Conservation (phyloP, 257 asterid genomes). For the Fraxinus cuspidata region DNA sequence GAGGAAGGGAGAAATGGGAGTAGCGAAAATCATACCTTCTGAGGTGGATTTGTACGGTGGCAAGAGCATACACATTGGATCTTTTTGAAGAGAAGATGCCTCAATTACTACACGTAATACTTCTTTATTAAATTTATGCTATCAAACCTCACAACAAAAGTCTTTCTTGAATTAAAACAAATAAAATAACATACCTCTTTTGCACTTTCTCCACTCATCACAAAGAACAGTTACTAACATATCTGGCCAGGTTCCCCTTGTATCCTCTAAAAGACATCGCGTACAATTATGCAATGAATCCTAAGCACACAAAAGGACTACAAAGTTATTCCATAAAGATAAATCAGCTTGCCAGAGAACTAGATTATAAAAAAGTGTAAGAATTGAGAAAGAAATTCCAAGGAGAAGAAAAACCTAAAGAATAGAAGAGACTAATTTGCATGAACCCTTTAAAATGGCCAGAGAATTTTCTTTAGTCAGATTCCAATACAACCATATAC, state of each 20-base stretch:
- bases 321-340: slow-evolving; percentile 25
- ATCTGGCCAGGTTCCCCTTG: slow-evolving; percentile 91
- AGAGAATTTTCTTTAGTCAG: slow-evolving; percentile 16
- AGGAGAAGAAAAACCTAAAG: not conserved
- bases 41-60: slow-evolving; percentile 43
- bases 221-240: slow-evolving; percentile 60
- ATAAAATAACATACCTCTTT: slow-evolving; percentile 60
- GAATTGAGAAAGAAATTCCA: slow-evolving; percentile 15
- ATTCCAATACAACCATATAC: slow-evolving; percentile 18
- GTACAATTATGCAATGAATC: slow-evolving; percentile 60
- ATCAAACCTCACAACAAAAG: slow-evolving; percentile 14
- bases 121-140: slow-evolving; percentile 19
- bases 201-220: slow-evolving; percentile 98
- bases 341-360: slow-evolving; percentile 15
- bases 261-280: slow-evolving; percentile 66
- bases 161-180: slow-evolving; percentile 12
- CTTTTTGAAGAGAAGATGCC: slow-evolving; percentile 90
- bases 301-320: slow-evolving; percentile 40
- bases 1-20: slow-evolving; percentile 22
- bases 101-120: slow-evolving; percentile 64
- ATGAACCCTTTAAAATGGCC: slow-evolving; percentile 17
- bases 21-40: slow-evolving; percentile 43
- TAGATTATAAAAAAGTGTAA: slow-evolving; percentile 21
- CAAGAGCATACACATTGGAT: slow-evolving; percentile 71
- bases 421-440: slow-evolving; percentile 3